These are phyloP conservation scores for Albifimbria verrucaria DNA, from an alignment of 2,329 filamentous ascomycete species.

Conservation along the genomic window DNA sequence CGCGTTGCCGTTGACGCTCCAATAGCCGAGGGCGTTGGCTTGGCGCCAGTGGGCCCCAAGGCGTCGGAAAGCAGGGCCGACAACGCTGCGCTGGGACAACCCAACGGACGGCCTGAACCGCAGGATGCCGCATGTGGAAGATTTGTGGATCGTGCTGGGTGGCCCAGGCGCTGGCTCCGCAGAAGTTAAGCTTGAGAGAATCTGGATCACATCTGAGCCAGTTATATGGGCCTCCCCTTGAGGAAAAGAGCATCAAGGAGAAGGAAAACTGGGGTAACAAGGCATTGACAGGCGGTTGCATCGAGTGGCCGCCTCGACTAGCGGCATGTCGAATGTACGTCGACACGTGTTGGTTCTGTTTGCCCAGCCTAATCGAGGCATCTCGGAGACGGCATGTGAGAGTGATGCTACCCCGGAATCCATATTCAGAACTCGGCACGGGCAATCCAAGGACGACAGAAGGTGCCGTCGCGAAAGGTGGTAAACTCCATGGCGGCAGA, in stretches of 20 bases:
- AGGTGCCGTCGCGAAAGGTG: no score
- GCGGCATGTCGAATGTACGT: not conserved
- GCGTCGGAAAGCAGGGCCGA: conserved; percentile 5
- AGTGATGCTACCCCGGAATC: not conserved
- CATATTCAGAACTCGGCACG: not conserved
- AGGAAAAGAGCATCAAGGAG: not conserved
- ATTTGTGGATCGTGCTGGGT: not conserved
- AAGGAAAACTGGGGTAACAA: not conserved
- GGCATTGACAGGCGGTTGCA: not conserved
- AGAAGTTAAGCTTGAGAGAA: not conserved
- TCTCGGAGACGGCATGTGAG: not conserved
- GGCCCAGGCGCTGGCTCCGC: not conserved
- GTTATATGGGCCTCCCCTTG: not conserved
- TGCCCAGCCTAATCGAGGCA: not conserved
- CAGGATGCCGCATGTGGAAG: not conserved
- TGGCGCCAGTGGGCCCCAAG: not conserved
- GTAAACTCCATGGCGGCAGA: not conserved
- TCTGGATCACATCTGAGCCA: not conserved
- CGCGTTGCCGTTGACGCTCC: not conserved
- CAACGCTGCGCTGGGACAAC: conserved; percentile 2
- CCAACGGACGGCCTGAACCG: no score
- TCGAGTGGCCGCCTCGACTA: not conserved
- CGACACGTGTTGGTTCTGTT: not conserved
- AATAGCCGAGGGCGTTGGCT: not conserved
- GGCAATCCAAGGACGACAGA: no score